phyloP scores from a whole-genome alignment of 1,284 basidiomycete genomes.

The Ustilago shanxiensis region DNA sequence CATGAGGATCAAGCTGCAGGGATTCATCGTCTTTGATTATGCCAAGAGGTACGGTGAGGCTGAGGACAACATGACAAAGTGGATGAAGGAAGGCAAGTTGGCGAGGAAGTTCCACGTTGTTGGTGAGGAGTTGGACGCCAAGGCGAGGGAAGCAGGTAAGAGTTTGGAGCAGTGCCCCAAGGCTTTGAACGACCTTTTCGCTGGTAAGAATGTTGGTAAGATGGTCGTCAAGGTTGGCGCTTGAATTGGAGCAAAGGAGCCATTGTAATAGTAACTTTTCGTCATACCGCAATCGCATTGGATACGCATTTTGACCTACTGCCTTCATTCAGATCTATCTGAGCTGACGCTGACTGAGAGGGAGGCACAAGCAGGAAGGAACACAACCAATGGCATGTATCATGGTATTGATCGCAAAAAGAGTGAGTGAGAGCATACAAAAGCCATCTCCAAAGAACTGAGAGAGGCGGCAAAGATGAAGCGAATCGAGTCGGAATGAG shows the following conservation, averaged over 20 bases:
- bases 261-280: background rate
- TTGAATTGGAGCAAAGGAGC: background rate
- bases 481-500: background rate
- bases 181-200: slow-evolving; percentile 56
- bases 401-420: background rate
- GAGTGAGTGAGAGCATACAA: background rate
- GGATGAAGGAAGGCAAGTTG: slow-evolving; percentile 78
- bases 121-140: slow-evolving; percentile 41
- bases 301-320: background rate
- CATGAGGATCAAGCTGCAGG: slow-evolving; percentile 82
- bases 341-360: too few relatives aligned
- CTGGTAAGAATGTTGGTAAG: slow-evolving; percentile 59
- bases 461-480: slow-evolving; percentile 2
- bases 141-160: slow-evolving; percentile 24
- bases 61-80: slow-evolving; percentile 72
- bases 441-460: background rate
- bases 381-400: background rate
- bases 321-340: too few relatives aligned
- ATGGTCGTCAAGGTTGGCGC: slow-evolving; percentile 55
- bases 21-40: slow-evolving; percentile 74
- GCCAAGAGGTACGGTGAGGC: slow-evolving; percentile 43
- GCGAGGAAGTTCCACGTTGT: slow-evolving; percentile 75
- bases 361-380: background rate
- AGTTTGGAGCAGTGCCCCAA: slow-evolving; percentile 42
- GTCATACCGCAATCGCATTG: background rate